phyloP scores from a whole-genome alignment of 106 monocot genomes.

The Triglochin maritima region DNA sequence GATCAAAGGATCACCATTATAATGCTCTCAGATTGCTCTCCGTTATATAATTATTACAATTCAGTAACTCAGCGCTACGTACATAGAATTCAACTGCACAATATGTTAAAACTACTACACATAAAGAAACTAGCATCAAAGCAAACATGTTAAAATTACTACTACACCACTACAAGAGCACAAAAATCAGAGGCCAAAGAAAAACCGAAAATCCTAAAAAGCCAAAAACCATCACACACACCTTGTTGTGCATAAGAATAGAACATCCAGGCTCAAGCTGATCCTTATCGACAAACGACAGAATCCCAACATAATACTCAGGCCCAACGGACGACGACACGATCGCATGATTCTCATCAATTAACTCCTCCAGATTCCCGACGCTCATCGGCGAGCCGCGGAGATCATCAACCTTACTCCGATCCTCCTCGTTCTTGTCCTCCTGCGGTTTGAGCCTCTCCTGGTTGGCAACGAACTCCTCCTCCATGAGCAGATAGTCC shows the following conservation, averaged over 20 bases:
- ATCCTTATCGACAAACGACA: slow-evolving; percentile 98
- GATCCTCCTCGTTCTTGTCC: slow-evolving; percentile 95
- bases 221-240: slow-evolving; percentile 1
- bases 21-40: too few species aligned
- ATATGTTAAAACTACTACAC: too few species aligned
- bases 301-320: slow-evolving; percentile 87
- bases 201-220: not conserved
- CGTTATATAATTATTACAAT: too few species aligned
- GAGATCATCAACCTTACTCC: slow-evolving; percentile 93
- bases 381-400: slow-evolving; percentile 96
- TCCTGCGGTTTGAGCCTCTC: slow-evolving; percentile 85
- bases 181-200: too few species aligned
- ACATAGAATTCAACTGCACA: too few species aligned
- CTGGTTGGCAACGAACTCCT: slow-evolving; percentile 91
- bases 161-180: too few species aligned
- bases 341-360: slow-evolving; percentile 96
- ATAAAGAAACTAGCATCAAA: too few species aligned
- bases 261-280: slow-evolving; percentile 96
- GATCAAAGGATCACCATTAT: too few species aligned
- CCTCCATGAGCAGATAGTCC: slow-evolving; percentile 94
- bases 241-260: slow-evolving; percentile 99
- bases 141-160: too few species aligned
- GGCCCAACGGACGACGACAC: slow-evolving; percentile 93
- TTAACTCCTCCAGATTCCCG: slow-evolving; percentile 92
- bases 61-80: too few species aligned